Base-by-base conservation (phyloP, 2,329 filamentous ascomycete genomes). In the Neonectria punicea region DNA sequence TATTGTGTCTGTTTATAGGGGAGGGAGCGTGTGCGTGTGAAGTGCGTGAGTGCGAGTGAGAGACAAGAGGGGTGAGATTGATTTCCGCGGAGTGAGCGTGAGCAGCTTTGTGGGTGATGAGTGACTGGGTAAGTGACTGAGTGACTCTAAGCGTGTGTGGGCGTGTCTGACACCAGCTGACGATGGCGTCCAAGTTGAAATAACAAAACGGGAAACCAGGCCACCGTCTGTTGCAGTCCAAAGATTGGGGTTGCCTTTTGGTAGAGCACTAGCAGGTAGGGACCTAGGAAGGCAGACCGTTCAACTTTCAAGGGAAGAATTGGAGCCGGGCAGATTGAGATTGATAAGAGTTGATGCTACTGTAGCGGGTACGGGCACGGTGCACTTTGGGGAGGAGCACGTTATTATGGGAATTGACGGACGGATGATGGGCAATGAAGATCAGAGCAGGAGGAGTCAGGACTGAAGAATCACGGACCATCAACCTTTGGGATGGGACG, bases 1-100 rank as follows among this genome's bases (percentile, higher is more conserved):
- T 55, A 47, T 59, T 63, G 70, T 63, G 67, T 64, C 58, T 67
- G 62, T 63, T 61, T 57, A 65, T 51, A 58, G 25, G 25, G 25
- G 25, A 25, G 67, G 56, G 54, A 66, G 69, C 50, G n/a, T n/a
- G n/a, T n/a, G n/a, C n/a, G 22, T 25, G 32, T 41, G 64, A 46
- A 63, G 9, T 61, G 69, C 58, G 69, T 67, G 57, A 61, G 58
- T 47, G 50, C 43, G 43, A 67, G 51, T 54, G 50, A 53, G 41
- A 55, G 28, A 14, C 18, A 20, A 20, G 28, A 46, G 47, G 47
- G 39, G 32, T 34, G 53, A 57, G 59, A 55, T 34, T 18, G 47
- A 51, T 20, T 5, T 14, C 28, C 58, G 58, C 55, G 51, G 59
- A 53, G 39, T 56, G 39, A 49, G 58, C 22, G 41, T 20, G 47